These are phyloP conservation scores for Ceratobasidium sp. DNA, from an alignment of 1,284 basidiomycete genomes.

Conservation along the genomic window DNA sequence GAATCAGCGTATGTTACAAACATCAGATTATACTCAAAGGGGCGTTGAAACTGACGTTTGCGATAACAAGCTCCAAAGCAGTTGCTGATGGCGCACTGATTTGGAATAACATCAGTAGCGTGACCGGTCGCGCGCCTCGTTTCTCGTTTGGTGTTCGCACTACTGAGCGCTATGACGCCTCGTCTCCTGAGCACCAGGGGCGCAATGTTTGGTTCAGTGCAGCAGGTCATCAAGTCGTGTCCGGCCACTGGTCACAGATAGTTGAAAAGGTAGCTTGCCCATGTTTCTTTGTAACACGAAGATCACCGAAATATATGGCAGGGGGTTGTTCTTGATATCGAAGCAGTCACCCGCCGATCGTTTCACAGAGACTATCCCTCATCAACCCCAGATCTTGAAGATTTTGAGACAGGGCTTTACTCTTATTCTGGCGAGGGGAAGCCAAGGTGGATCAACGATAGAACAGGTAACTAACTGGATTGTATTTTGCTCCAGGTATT, in stretches of 20 bases:
- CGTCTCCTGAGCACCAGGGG: background rate
- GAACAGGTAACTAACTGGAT: conserved; percentile 19
- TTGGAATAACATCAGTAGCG: conserved; percentile 34
- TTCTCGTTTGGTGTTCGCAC: conserved; percentile 18
- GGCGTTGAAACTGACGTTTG: background rate
- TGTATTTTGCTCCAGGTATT: too few relatives aligned
- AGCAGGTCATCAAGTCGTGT: background rate
- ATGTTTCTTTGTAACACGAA: background rate
- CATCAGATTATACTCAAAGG: background rate
- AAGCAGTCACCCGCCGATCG: background rate
- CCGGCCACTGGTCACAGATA: conserved; percentile 5
- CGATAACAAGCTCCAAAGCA: conserved; percentile 35
- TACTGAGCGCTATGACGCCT: background rate
- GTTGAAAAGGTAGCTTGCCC: background rate
- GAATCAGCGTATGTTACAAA: conserved; percentile 31
- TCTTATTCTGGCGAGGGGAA: conserved; percentile 12
- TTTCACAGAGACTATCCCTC: background rate
- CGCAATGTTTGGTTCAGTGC: background rate
- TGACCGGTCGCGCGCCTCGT: conserved; percentile 30
- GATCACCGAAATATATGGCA: background rate
- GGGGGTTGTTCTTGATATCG: conserved; percentile 18
- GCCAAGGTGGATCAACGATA: conserved; percentile 5
- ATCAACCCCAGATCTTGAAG: background rate
- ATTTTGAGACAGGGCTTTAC: background rate
- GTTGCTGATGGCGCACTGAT: conserved; percentile 41